These are phyloP conservation scores for Narthecium ossifragum DNA, from an alignment of 106 monocot species.

Conservation along the genomic window DNA sequence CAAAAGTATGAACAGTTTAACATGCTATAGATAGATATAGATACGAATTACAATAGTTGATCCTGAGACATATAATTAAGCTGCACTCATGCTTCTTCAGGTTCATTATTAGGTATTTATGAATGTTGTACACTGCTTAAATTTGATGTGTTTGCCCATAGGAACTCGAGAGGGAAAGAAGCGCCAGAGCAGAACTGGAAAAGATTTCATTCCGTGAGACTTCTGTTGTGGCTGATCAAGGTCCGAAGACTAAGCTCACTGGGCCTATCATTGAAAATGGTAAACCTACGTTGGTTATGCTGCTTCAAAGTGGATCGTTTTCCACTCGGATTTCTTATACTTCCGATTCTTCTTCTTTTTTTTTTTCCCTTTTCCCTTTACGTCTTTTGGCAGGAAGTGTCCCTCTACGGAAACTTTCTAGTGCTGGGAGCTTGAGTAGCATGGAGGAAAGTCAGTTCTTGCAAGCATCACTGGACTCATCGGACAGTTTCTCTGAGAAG, in stretches of 20 bases:
- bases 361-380: constrained; percentile 1
- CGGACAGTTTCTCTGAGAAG: constrained; percentile 54
- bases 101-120: neutral
- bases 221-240: constrained; percentile 37
- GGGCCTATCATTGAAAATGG: constrained; percentile 40
- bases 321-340: neutral
- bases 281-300: too few relatives aligned
- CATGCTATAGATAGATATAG: too few relatives aligned
- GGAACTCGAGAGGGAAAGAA: constrained; percentile 86
- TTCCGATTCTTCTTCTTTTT: neutral
- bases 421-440: constrained; percentile 57
- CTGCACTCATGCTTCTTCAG: too few relatives aligned
- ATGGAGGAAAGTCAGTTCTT: constrained; percentile 81
- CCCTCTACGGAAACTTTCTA: constrained; percentile 40
- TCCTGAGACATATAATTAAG: too few relatives aligned
- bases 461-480: constrained; percentile 68
- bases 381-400: constrained; percentile 42
- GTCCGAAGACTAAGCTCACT: constrained; percentile 24
- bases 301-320: too few relatives aligned
- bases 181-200: constrained; percentile 68
- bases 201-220: constrained; percentile 48
- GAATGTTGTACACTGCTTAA: neutral
- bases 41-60: too few relatives aligned
- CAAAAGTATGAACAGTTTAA: too few relatives aligned
- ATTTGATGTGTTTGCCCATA: constrained; percentile 17